These are phyloP conservation scores for Stramenopiles sp. DNA, from an alignment of 352 stramenopile genomes.

Conservation along the genomic window DNA sequence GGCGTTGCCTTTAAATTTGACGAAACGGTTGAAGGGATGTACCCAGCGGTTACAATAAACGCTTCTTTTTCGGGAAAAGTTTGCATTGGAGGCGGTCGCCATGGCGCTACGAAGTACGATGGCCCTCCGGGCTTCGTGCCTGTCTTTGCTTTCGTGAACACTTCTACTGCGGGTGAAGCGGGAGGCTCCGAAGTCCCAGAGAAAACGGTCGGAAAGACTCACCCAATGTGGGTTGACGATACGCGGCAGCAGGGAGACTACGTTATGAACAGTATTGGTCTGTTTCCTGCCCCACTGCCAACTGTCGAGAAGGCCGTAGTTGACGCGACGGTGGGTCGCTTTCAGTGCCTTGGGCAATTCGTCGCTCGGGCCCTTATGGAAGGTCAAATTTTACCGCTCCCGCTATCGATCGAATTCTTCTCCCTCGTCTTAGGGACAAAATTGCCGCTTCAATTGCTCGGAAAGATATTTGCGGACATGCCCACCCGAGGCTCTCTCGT, in stretches of 20 bases:
- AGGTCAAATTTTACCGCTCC: neutral
- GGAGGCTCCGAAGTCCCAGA: neutral
- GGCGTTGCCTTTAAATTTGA: conserved; percentile 21
- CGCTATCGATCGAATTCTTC: neutral
- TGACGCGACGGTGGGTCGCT: neutral
- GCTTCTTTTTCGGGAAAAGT: neutral
- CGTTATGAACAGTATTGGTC: neutral
- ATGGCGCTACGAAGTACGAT: neutral
- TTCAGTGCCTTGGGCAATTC: neutral
- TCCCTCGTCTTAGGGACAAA: neutral
- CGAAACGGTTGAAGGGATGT: conserved; percentile 15
- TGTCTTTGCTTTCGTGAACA: no score
- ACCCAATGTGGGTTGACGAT: neutral
- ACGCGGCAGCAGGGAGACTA: neutral
- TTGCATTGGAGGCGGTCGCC: neutral
- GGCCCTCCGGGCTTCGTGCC: neutral
- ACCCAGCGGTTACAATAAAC: conserved; percentile 16
- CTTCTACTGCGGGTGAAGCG: no score
- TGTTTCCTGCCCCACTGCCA: neutral
- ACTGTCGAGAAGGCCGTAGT: no score
- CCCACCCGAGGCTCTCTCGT: neutral
- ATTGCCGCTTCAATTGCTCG: neutral
- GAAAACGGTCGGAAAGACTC: neutral
- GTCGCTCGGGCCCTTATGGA: neutral
- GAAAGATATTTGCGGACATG: neutral